These are phyloP conservation scores for Trametes meyenii DNA, from an alignment of 768 basidiomycete species.

Conservation along the genomic window DNA sequence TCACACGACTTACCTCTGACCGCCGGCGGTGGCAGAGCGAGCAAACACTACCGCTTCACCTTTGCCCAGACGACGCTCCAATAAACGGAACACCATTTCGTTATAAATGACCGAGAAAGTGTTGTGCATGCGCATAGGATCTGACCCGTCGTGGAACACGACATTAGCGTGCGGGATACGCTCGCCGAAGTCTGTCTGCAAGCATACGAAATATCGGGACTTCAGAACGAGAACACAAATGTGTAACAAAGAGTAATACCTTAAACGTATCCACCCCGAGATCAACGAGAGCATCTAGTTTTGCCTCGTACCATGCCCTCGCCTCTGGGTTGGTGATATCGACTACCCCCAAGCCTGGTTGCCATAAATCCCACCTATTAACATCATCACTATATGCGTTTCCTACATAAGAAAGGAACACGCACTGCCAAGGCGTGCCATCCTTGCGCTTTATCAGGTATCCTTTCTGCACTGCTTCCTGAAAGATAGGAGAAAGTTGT, in stretches of 20 bases:
- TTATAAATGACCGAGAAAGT: conserved; percentile 73
- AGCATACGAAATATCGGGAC: neutral
- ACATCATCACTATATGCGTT: neutral
- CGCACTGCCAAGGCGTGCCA: conserved; percentile 69
- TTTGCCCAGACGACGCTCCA: conserved; percentile 60
- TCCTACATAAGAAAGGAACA: neutral
- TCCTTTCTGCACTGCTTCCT: conserved; percentile 65
- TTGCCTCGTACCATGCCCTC: conserved; percentile 48
- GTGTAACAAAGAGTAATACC: conserved; percentile 34
- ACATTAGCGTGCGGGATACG: conserved; percentile 70
- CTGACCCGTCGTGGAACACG: conserved; percentile 65
- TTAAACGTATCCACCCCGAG: conserved; percentile 56
- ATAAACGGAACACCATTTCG: conserved; percentile 63
- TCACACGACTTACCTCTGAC: conserved; percentile 51
- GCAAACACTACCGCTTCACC: conserved; percentile 74
- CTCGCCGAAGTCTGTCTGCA: conserved; percentile 76
- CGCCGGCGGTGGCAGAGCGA: conserved; percentile 66
- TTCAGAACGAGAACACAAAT: neutral
- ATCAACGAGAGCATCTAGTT: conserved; percentile 46
- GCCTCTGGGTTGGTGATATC: conserved; percentile 65
- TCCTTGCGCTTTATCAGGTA: conserved; percentile 72
- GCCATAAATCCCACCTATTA: conserved; percentile 61
- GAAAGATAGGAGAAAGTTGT: conserved; percentile 69
- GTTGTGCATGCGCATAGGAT: conserved; percentile 74
- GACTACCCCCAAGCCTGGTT: conserved; percentile 62